Conservation (phyloP, 2,329 filamentous ascomycete species). For the Fusarium cyanostomum region DNA sequence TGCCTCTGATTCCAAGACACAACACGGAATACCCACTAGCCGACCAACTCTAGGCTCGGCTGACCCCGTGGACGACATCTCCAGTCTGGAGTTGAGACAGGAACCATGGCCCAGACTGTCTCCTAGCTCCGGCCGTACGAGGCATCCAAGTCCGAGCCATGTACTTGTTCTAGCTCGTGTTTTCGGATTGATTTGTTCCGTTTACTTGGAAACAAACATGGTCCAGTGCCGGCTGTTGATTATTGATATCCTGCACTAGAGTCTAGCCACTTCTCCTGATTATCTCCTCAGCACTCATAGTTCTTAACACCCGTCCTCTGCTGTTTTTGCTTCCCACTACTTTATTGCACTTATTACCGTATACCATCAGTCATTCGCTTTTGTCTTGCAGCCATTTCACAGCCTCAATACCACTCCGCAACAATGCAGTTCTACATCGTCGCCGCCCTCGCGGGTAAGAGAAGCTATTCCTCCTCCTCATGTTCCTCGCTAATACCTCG, state of each 20-base stretch:
- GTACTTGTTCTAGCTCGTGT: not conserved
- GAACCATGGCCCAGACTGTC: not conserved
- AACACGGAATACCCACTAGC: constrained; percentile 4
- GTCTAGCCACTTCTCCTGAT: not conserved
- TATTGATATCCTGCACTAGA: not conserved
- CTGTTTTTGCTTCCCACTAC: not conserved
- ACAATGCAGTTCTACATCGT: constrained; percentile 29
- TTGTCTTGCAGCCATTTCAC: constrained; percentile 8
- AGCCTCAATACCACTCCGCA: not conserved
- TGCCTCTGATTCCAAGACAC: constrained; percentile 16
- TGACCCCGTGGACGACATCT: not conserved
- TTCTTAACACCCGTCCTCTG: not conserved
- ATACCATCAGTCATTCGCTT: not conserved
- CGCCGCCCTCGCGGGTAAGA: constrained; percentile 20
- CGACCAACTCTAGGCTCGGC: not conserved
- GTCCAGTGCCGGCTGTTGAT: not conserved
- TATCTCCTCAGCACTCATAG: not conserved
- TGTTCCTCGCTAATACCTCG: not conserved
- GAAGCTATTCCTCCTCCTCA: too few species aligned
- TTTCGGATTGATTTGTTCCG: too few species aligned
- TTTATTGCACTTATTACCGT: not conserved
- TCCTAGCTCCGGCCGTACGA: too few species aligned
- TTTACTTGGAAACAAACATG: not conserved
- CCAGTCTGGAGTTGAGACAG: not conserved
- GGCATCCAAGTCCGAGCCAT: not conserved